Evolutionary conservation across 495 filamentous ascomycete species (phyloP).

Genomic region (Amorphotheca resinae): DNA sequence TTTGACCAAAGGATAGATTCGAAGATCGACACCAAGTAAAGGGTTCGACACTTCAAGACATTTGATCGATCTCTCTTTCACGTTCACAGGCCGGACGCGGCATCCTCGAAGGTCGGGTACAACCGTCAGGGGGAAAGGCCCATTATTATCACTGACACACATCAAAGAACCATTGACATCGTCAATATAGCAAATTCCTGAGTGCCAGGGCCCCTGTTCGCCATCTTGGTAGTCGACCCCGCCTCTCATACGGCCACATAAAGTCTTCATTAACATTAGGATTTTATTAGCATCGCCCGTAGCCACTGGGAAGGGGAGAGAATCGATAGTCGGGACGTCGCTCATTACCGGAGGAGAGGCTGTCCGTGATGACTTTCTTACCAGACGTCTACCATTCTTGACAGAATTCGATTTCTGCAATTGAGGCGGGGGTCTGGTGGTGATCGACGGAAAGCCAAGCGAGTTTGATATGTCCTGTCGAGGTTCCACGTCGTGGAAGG

Average conservation of each 20-base stretch:
- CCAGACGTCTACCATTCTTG: slow-evolving; percentile 32
- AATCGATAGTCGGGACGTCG: slow-evolving; percentile 36
- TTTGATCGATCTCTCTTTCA: slow-evolving; percentile 48
- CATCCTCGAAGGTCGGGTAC: slow-evolving; percentile 83
- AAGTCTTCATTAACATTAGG: slow-evolving; percentile 52
- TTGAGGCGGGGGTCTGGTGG: slow-evolving; percentile 23
- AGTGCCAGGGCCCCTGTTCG: slow-evolving; percentile 41
- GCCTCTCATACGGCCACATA: slow-evolving; percentile 59
- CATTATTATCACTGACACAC: slow-evolving; percentile 42
- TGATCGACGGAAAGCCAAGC: slow-evolving; percentile 22
- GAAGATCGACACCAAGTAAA: slow-evolving; percentile 54
- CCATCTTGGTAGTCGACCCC: slow-evolving; percentile 51
- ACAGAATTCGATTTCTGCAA: slow-evolving; percentile 25
- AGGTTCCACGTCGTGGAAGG: slow-evolving; percentile 28
- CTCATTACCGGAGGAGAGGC: slow-evolving; percentile 31
- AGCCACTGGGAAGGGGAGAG: slow-evolving; percentile 40
- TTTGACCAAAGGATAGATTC: slow-evolving; percentile 58
- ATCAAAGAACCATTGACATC: slow-evolving; percentile 52
- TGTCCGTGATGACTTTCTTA: slow-evolving; percentile 29
- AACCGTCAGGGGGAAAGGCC: slow-evolving; percentile 34
- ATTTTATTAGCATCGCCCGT: slow-evolving; percentile 51
- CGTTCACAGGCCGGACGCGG: slow-evolving; percentile 56
- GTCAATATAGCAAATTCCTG: slow-evolving; percentile 53
- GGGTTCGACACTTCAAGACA: slow-evolving; percentile 71
- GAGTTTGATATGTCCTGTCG: slow-evolving; percentile 27